phyloP scores from a whole-genome alignment of 1,284 basidiomycete genomes.

The Fomitiporia mediterranea region DNA sequence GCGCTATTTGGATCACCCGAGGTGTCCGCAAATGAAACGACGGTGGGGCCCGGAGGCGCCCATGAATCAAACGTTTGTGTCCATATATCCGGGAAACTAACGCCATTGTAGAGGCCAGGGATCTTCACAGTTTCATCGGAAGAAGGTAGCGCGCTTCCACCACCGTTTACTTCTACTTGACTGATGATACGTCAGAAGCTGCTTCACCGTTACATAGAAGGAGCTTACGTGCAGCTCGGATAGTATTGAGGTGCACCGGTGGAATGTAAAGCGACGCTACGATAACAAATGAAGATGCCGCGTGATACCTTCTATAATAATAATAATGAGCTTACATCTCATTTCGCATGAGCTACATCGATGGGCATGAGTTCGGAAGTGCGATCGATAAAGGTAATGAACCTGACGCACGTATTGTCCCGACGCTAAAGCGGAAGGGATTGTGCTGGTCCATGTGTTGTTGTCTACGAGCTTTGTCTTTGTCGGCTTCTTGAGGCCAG shows the following conservation, averaged over 20 bases:
- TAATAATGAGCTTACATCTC: conserved; percentile 29
- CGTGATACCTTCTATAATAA: conserved; percentile 8
- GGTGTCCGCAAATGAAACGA: conserved; percentile 15
- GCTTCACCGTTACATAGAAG: neutral
- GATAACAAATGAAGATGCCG: conserved; percentile 2
- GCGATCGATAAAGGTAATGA: conserved; percentile 5
- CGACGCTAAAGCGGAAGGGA: conserved; percentile 32
- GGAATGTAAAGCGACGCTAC: conserved; percentile 30
- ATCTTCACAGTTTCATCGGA: conserved; percentile 15
- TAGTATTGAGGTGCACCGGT: conserved; percentile 29
- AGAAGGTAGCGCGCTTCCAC: conserved; percentile 31
- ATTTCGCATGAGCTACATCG: conserved; percentile 31
- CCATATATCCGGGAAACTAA: conserved; percentile 18
- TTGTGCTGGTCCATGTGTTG: conserved; percentile 29
- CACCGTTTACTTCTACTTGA: conserved; percentile 34
- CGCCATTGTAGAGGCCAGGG: conserved; percentile 17
- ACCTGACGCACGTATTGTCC: conserved; percentile 34
- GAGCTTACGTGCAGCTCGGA: conserved; percentile 31
- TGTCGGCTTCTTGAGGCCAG: neutral
- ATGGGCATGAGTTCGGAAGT: conserved; percentile 10
- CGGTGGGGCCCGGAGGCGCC: conserved; percentile 13
- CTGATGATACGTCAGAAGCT: conserved; percentile 21
- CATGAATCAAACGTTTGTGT: conserved; percentile 7
- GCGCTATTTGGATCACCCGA: conserved; percentile 2
- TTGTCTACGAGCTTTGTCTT: conserved; percentile 23